Conservation (phyloP, 768 basidiomycete genomes). For the Leucocoprinus birnbaumii region DNA sequence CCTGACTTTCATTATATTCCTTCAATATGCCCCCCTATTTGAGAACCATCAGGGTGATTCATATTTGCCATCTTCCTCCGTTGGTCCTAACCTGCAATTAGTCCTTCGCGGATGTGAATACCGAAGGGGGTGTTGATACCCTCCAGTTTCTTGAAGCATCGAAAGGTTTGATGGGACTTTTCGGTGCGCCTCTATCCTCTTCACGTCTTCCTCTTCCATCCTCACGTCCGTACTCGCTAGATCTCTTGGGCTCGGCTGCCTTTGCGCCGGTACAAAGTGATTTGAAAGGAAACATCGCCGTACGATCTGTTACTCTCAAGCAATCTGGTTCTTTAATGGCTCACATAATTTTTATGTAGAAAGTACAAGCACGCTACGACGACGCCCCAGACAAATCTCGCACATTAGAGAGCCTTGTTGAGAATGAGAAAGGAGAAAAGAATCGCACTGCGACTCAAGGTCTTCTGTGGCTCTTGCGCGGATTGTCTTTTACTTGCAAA, state of each 20-base stretch:
- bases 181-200: conserved; percentile 49
- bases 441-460: conserved; percentile 88
- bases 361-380: conserved; percentile 82
- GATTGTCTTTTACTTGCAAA: conserved; percentile 84
- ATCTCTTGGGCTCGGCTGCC: conserved; percentile 81
- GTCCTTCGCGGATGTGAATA: conserved; percentile 94
- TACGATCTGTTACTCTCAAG: conserved; percentile 12
- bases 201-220: neutral
- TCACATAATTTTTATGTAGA: conserved; percentile 49
- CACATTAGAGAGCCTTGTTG: conserved; percentile 83
- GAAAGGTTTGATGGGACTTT: conserved; percentile 83
- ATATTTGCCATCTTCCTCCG: neutral
- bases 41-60: conserved; percentile 57
- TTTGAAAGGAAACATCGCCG: conserved; percentile 85
- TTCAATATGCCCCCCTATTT: conserved; percentile 71
- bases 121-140: conserved; percentile 87
- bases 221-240: conserved; percentile 33
- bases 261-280: conserved; percentile 84
- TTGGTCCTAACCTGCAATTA: conserved; percentile 26
- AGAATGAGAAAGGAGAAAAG: conserved; percentile 84
- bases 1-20: neutral
- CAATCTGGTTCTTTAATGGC: neutral
- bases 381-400: conserved; percentile 58
- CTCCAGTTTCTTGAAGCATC: conserved; percentile 84
- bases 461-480: conserved; percentile 91